Conservation (phyloP, 352 stramenopile species). For the Globisporangium alternatum region DNA sequence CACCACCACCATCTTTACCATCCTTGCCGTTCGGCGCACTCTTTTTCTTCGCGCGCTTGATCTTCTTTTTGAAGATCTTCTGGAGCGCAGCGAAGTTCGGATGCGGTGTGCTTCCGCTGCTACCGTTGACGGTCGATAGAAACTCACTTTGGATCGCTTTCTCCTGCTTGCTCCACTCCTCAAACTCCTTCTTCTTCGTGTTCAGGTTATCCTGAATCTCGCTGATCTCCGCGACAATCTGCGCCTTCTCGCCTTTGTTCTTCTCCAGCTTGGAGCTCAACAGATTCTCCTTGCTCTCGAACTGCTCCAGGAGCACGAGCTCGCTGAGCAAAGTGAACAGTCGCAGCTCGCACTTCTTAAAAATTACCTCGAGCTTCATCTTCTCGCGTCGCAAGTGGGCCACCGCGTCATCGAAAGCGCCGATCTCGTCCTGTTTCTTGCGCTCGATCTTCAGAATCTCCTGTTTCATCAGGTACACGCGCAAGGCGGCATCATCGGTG, state of each 20-base stretch:
- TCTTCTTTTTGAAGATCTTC: slow-evolving; percentile 91
- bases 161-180: slow-evolving; percentile 71
- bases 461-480: slow-evolving; percentile 51
- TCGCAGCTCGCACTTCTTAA: slow-evolving; percentile 88
- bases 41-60: slow-evolving; percentile 90
- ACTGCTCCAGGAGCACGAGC: slow-evolving; percentile 86
- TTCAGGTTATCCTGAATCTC: slow-evolving; percentile 75
- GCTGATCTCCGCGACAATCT: slow-evolving; percentile 75
- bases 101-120: slow-evolving; percentile 37
- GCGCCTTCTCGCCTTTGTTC: slow-evolving; percentile 79
- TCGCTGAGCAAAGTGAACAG: slow-evolving; percentile 87
- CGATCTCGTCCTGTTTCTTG: slow-evolving; percentile 63
- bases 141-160: slow-evolving; percentile 70
- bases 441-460: slow-evolving; percentile 66
- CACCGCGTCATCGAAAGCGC: slow-evolving; percentile 86
- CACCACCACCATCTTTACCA: slow-evolving; percentile 31
- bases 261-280: slow-evolving; percentile 86
- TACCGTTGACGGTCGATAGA: slow-evolving; percentile 62
- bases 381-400: slow-evolving; percentile 87
- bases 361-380: slow-evolving; percentile 78
- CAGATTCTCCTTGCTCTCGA: slow-evolving; percentile 89
- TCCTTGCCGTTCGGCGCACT: slow-evolving; percentile 21
- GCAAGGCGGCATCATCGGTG: slow-evolving; percentile 42
- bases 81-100: slow-evolving; percentile 69
- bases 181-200: slow-evolving; percentile 76